A percentile compares a stretch with the other conserved stretches of the same genome.
phyloP scores from a whole-genome alignment of 2,329 filamentous ascomycete genomes.

The Escovopsis sp. region DNA sequence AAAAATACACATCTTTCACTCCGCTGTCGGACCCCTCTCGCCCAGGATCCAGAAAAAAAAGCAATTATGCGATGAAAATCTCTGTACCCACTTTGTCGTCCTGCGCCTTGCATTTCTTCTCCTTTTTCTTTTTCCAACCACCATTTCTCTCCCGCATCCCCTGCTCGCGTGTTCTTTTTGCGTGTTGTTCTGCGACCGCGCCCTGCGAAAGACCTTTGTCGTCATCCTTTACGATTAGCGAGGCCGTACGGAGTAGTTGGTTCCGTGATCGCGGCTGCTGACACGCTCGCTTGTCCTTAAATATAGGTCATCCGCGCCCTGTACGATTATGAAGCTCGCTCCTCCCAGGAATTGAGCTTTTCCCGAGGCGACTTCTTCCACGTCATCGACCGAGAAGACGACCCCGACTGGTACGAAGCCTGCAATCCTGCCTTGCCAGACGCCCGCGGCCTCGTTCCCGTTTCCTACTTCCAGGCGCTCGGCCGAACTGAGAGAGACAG shows the following conservation, averaged over 20 bases:
- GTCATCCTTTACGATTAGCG: no score
- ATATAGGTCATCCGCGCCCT: constrained; percentile 86
- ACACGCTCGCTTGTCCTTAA: neutral
- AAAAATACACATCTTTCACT: no score
- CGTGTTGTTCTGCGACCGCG: no score
- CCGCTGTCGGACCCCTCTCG: neutral
- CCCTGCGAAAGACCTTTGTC: no score
- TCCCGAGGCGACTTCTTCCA: constrained; percentile 95
- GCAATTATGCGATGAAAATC: no score
- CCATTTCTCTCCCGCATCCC: no score
- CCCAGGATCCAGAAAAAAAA: neutral
- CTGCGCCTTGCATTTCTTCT: no score
- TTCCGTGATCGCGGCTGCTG: neutral
- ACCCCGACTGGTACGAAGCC: constrained; percentile 93
- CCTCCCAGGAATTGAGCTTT: constrained; percentile 71
- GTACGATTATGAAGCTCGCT: constrained; percentile 76
- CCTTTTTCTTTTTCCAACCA: no score
- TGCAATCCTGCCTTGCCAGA: constrained; percentile 85
- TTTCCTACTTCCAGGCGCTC: constrained; percentile 82
- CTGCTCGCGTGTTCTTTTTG: no score
- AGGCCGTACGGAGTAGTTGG: no score
- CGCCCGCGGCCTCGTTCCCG: constrained; percentile 82
- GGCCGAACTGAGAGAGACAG: constrained; percentile 89
- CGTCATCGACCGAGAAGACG: constrained; percentile 90
- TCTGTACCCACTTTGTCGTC: no score